Evolutionary conservation across 305 asterid genomes (phyloP).

Genomic region (Fraxinus sp.): DNA sequence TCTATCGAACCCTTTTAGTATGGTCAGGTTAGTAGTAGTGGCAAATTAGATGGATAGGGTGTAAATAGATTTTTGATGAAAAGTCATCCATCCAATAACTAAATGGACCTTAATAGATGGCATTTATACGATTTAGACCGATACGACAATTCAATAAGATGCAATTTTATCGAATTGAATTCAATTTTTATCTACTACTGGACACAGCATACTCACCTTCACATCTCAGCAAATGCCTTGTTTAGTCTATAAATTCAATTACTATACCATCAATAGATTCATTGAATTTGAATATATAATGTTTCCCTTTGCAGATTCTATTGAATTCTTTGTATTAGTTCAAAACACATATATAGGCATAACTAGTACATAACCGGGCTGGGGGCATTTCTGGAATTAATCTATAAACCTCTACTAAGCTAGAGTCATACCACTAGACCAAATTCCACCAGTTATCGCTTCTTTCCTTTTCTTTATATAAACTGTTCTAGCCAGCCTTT

Average conservation of each 20-base stretch:
- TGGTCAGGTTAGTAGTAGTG: neutral
- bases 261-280: neutral
- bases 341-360: neutral
- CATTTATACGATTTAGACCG: neutral
- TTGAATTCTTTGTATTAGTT: neutral
- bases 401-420: conserved; percentile 19
- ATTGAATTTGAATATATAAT: neutral
- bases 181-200: neutral
- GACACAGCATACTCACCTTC: neutral
- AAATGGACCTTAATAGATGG: neutral
- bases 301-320: neutral
- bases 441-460: neutral
- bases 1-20: neutral
- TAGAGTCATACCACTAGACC: conserved; percentile 26
- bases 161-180: neutral
- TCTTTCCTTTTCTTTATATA: neutral
- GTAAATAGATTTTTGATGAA: neutral
- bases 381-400: conserved; percentile 16
- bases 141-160: neutral
- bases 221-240: neutral
- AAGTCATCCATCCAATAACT: neutral
- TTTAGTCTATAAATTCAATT: neutral
- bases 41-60: neutral
- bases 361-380: neutral
- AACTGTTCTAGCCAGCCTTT: neutral